A percentile compares a stretch with the other conserved stretches of the same genome.
Conservation (phyloP, 371 early-diverging fungal genomes). For the Apophysomyces sp. region DNA sequence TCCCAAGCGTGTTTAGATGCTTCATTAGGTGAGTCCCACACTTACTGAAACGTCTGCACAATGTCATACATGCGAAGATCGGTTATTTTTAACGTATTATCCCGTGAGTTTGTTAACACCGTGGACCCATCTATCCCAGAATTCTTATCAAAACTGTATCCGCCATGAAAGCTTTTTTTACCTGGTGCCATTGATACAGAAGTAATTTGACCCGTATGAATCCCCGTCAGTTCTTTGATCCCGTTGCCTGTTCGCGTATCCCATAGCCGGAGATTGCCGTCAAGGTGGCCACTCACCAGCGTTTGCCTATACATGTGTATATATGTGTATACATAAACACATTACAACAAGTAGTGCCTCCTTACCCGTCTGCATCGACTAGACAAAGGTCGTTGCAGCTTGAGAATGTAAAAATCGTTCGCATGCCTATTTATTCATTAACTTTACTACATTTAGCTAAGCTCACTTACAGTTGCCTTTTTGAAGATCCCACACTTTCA, state of each 20-base stretch:
- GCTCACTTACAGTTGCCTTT: constrained; percentile 75
- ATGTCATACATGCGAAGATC: constrained; percentile 81
- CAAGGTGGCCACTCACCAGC: constrained; percentile 87
- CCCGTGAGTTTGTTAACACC: constrained; percentile 88
- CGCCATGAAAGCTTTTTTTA: constrained; percentile 23
- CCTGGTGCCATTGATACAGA: constrained; percentile 75
- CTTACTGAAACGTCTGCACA: constrained; percentile 63
- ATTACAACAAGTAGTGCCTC: not conserved
- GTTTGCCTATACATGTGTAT: constrained; percentile 9
- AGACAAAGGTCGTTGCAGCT: constrained; percentile 91
- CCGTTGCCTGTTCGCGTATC: constrained; percentile 82
- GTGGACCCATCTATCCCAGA: constrained; percentile 58
- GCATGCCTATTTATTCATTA: constrained; percentile 49
- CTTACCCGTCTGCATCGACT: constrained; percentile 79
- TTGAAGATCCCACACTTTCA: constrained; percentile 94
- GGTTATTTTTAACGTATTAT: constrained; percentile 86
- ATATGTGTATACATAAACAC: constrained; percentile 40
- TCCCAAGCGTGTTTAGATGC: no score
- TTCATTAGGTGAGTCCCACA: constrained; percentile 1
- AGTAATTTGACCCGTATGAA: constrained; percentile 90
- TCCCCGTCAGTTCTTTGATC: constrained; percentile 77
- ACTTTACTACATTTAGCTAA: not conserved
- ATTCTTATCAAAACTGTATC: not conserved
- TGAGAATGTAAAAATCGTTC: constrained; percentile 91
- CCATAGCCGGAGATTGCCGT: constrained; percentile 90